Evolutionary conservation across 176 grass and related monocot species (phyloP), one percentile per base, ranked within the genome.

Genomic region (Eleusine indica): DNA sequence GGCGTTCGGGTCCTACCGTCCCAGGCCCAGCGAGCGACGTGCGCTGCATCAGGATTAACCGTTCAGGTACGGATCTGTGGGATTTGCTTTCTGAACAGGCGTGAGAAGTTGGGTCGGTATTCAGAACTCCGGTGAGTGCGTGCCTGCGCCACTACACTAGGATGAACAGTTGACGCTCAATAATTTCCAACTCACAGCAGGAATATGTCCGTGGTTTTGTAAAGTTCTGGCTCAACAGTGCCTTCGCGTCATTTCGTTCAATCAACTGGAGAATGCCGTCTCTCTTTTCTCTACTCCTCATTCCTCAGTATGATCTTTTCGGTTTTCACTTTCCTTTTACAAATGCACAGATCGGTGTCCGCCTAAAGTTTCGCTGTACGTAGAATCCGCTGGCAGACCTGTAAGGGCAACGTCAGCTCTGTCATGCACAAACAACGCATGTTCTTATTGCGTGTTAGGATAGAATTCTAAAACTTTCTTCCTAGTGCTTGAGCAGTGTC

Each of bases 131-230:
- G 8, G 4, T 43, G 47, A 25, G 52, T 9, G 60, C 32, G 73
- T 80, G 76, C 28, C n/a, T 70, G 82, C 52, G 35, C 68, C 75
- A 43, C 76, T 83, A 5, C 75, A 43, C 76, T 83, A 5, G 71
- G 17, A 73, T 9, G 57, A 66, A 73, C 56, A 73, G 68, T 65
- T 42, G 5, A 12, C 10, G 3, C 18, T 13, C 65, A 89, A 64
- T 81, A 53, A 70, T 81, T 89, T 65, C 87, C 52, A 18, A 22
- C 12, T 21, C 7, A 18, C 18, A 66, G 82, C 1, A 71, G 44
- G 82, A 89, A 81, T 71, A 71, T 81, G 40, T 85, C 5, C 77
- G 35, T 46, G 72, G 37, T 14, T 71, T 71, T 47, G 28, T 72
- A 66, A 63, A 77, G 71, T 2, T 54, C 37, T 21, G 87, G 52